Conservation (phyloP, 2,329 filamentous ascomycete species). For the Pseudogymnoascus sp. region DNA sequence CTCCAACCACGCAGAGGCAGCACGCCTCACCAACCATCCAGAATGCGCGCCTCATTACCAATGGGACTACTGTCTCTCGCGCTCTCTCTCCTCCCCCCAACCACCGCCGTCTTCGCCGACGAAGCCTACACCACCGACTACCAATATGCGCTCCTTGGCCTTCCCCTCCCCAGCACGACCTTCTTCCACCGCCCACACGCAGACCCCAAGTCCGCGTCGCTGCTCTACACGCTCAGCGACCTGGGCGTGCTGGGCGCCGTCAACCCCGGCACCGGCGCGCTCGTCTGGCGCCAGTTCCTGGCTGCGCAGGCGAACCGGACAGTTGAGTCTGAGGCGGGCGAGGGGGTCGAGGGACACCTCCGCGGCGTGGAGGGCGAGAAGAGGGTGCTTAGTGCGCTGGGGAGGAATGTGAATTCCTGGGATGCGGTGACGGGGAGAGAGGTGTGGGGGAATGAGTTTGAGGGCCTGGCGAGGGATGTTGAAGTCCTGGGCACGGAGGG, state of each 20-base stretch:
- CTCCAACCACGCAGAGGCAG: neutral
- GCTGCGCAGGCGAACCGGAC: conserved; percentile 36
- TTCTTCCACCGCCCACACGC: conserved; percentile 87
- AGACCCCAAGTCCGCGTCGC: conserved; percentile 68
- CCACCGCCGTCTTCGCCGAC: conserved; percentile 68
- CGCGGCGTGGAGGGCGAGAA: conserved; percentile 72
- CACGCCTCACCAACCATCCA: neutral
- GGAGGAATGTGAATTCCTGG: conserved; percentile 67
- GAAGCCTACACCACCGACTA: conserved; percentile 90
- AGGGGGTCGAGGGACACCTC: conserved; percentile 36
- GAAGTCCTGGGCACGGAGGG: conserved; percentile 61
- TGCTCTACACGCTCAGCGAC: conserved; percentile 87
- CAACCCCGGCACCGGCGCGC: conserved; percentile 73
- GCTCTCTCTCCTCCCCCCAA: conserved; percentile 21
- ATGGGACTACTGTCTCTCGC: conserved; percentile 21
- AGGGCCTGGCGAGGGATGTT: conserved; percentile 54
- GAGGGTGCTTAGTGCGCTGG: conserved; percentile 66
- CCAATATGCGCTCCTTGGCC: conserved; percentile 80
- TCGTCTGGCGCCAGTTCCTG: conserved; percentile 81
- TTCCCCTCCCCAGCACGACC: conserved; percentile 72
- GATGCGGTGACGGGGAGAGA: conserved; percentile 72
- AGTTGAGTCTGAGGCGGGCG: conserved; percentile 31
- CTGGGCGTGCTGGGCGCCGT: conserved; percentile 76
- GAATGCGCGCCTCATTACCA: conserved; percentile 15
- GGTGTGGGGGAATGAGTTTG: conserved; percentile 61